A percentile compares a stretch with the other conserved stretches of the same genome.
Conservation (phyloP, 2,329 filamentous ascomycete species). For the Emmonsia crescens region DNA sequence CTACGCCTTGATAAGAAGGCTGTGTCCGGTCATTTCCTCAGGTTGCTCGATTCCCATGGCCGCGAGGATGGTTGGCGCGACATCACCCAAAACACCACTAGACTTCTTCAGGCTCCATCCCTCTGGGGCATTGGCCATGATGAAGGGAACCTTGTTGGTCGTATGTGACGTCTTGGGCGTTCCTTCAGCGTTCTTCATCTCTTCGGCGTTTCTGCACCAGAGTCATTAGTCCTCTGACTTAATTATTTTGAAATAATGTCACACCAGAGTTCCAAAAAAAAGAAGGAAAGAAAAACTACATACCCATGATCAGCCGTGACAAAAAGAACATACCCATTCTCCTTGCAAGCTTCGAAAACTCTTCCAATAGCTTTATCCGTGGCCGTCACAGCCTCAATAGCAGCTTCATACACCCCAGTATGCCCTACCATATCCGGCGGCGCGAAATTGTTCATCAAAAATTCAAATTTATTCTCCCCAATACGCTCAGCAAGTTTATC, state of each 20-base stretch:
- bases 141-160: conserved; percentile 92
- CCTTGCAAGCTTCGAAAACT: conserved; percentile 88
- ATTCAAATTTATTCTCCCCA: conserved; percentile 74
- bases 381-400: conserved; percentile 69
- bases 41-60: conserved; percentile 87
- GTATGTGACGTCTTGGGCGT: conserved; percentile 98
- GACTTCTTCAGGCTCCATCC: conserved; percentile 78
- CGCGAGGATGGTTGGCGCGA: conserved; percentile 84
- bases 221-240: conserved; percentile 14
- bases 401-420: conserved; percentile 93
- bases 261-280: neutral
- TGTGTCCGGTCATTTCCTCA: conserved; percentile 81
- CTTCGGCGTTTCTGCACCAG: conserved; percentile 66
- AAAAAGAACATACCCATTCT: conserved; percentile 85
- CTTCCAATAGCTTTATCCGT: conserved; percentile 91
- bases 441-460: conserved; percentile 99
- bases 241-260: neutral
- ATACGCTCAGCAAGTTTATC: conserved; percentile 84
- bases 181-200: conserved; percentile 94
- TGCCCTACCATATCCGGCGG: conserved; percentile 99
- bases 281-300: conserved; percentile 20
- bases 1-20: conserved; percentile 62
- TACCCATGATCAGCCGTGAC: conserved; percentile 90
- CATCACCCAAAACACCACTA: conserved; percentile 87
- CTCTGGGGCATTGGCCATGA: conserved; percentile 93